Evolutionary conservation across 2,329 filamentous ascomycete species (phyloP), one percentile per base, ranked within the genome.

Genomic region (Stemphylium beticola): DNA sequence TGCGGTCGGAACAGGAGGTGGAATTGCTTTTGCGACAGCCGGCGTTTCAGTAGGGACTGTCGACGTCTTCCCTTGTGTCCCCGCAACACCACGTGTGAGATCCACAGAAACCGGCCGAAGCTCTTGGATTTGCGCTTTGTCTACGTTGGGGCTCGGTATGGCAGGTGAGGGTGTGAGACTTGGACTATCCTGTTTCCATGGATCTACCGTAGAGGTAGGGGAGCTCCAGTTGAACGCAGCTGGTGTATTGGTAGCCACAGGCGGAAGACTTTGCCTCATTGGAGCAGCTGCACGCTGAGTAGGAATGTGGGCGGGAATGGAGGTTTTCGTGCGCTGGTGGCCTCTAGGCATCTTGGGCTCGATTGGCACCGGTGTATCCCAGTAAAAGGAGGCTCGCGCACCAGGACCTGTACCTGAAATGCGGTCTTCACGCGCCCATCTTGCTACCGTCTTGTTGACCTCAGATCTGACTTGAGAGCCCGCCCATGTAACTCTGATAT

Each of bases 361-460:
- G 7, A 57, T 44, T 24, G 65, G 61, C 24, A 65, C 62, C 15
- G 66, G 47, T 4, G 67, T 65, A 42, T 76, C 74, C 75, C 74
- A 77, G 38, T 73, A 74, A 41, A 77, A 77, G 2, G 67, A 72
- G 1, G 71, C 73, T 26, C 68, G 65, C 31, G 67, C 68, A 6
- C 66, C 67, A 14, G 68, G 68, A 33, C 73, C 73, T 29, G 68
- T 69, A 11, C 74, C 75, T 26, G 73, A 67, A 17, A 75, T 67
- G 9, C 73, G 69, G 55, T 77, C 75, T 49, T 77, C 74, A 1
- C 66, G 68, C 12, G 68, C 67, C 75, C 74, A 77, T 53, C 72
- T 59, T 2, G 48, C 58, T 14, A 77, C 70, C 18, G 69, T 68
- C 31, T 76, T 75, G 38, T 66, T 71, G 7, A 69, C 67, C n/a